Percentiles rank a stretch among this genome's conserved stretches.
Conservation (phyloP, 371 early-diverging fungal species). For the Mortierella sp. region DNA sequence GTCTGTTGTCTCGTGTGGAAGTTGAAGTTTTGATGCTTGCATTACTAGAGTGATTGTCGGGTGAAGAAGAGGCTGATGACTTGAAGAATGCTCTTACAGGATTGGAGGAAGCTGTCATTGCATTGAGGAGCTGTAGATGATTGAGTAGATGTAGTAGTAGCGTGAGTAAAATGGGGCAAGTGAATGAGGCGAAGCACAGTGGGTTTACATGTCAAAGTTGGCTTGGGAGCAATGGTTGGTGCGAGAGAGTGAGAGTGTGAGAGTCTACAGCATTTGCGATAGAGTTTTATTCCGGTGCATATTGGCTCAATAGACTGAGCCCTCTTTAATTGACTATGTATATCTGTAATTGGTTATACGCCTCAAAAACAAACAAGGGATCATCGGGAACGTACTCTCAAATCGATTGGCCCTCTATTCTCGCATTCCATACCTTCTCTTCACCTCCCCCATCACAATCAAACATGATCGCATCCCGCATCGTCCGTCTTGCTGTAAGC, state of each 20-base stretch:
- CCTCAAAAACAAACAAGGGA: conserved; percentile 14
- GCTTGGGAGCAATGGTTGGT: no score
- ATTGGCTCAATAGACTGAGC: not conserved
- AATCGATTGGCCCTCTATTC: not conserved
- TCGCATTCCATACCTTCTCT: conserved; percentile 6
- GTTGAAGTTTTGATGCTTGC: not conserved
- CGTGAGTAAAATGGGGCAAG: no score
- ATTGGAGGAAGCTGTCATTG: conserved; percentile 9
- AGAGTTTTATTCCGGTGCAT: not conserved
- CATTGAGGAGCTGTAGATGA: not conserved
- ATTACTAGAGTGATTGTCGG: not conserved
- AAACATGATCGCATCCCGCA: conserved; percentile 41
- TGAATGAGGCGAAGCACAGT: not conserved
- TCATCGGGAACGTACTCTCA: conserved; percentile 19
- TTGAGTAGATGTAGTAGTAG: not conserved
- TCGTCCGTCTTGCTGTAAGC: conserved; percentile 48
- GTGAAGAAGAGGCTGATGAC: conserved; percentile 4
- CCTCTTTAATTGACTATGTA: conserved; percentile 2
- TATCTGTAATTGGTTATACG: conserved; percentile 10
- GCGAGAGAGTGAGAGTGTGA: not conserved
- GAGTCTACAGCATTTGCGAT: conserved; percentile 3
- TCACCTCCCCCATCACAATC: conserved; percentile 8
- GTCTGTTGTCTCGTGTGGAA: not conserved
- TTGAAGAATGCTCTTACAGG: conserved; percentile 18
- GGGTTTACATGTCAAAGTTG: not conserved